Evolutionary conservation across 768 basidiomycete species (phyloP), one percentile per base, ranked within the genome.

Genomic region (Boletellus emodensis): DNA sequence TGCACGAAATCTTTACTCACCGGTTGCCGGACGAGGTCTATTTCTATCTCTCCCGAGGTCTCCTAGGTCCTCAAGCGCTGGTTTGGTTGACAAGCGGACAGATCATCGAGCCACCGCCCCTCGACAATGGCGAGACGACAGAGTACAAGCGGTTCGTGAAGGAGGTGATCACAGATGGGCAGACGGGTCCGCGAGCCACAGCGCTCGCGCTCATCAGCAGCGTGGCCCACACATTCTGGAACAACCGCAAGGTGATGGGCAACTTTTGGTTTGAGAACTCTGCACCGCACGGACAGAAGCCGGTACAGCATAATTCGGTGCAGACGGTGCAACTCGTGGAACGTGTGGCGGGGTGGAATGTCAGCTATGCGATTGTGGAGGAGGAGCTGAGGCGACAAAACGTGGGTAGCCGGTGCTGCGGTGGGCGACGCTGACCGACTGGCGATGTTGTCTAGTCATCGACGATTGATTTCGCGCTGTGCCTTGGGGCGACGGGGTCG

Each of bases 11-110:
- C 53, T 98, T 97, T 73, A 94, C 93, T 10, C 75, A 90, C 68
- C 86, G 93, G 40, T 77, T 99, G 22, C 95, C 95, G 1, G 96
- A 98, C 67, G 94, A 98, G 66, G 79, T 97, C 51, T 98, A 94
- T 73, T 97, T 86, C 69, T 96, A 97, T 67, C 80, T 98, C 56
- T 96, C 93, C 35, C 85, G 93, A 15, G 95, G 96, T 6, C 79
- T 98, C 13, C 66, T 97, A 46, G 84, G 85, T 9, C 91, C 95
- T 0, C 90, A 92, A 59, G 84, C 92, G 10, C 79, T 98, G 20
- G 87, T 94, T n/a, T 96, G 95, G 90, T 81, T 99, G 51, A 93
- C 91, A 14, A 83, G 79, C 22, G 93, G 93, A 14, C 84, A 85
- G 66, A 81, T 95, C 53, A 73, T 87, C 42, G 90, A 97, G 64